These are phyloP conservation scores for Aspergillus niger DNA, from an alignment of 2,329 filamentous ascomycete genomes.

Conservation along the genomic window DNA sequence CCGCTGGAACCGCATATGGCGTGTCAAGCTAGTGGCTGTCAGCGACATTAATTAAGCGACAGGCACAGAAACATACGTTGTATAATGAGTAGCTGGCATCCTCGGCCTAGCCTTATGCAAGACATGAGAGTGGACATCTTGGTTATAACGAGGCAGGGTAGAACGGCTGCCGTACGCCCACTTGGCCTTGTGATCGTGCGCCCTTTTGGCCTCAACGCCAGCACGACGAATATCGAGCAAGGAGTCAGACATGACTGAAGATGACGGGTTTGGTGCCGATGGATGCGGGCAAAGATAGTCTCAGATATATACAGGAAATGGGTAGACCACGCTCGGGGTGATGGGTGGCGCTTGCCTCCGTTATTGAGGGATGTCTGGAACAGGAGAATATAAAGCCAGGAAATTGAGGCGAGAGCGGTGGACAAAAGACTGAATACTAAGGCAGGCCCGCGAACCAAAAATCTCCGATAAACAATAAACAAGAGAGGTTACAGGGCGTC, in stretches of 20 bases:
- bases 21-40: slow-evolving; percentile 9
- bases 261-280: background rate
- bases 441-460: slow-evolving; percentile 6
- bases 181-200: slow-evolving; percentile 43
- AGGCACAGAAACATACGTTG: slow-evolving; percentile 20
- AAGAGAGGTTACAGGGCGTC: background rate
- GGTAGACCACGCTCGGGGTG: background rate
- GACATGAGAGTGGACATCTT: slow-evolving; percentile 6
- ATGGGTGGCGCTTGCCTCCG: background rate
- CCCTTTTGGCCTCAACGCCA: slow-evolving; percentile 51
- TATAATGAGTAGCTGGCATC: slow-evolving; percentile 19
- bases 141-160: too few relatives aligned
- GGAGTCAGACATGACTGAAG: slow-evolving; percentile 33
- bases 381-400: slow-evolving; percentile 3
- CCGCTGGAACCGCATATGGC: slow-evolving; percentile 14
- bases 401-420: slow-evolving; percentile 5
- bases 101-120: slow-evolving; percentile 22
- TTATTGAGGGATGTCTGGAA: background rate
- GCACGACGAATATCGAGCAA: slow-evolving; percentile 57
- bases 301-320: background rate
- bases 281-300: background rate
- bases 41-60: background rate
- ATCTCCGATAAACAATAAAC: slow-evolving; percentile 8
- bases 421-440: slow-evolving; percentile 2
- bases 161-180: slow-evolving; percentile 40